These are phyloP conservation scores for Ephemerocybe angulata DNA, from an alignment of 768 basidiomycete genomes.

Conservation along the genomic window DNA sequence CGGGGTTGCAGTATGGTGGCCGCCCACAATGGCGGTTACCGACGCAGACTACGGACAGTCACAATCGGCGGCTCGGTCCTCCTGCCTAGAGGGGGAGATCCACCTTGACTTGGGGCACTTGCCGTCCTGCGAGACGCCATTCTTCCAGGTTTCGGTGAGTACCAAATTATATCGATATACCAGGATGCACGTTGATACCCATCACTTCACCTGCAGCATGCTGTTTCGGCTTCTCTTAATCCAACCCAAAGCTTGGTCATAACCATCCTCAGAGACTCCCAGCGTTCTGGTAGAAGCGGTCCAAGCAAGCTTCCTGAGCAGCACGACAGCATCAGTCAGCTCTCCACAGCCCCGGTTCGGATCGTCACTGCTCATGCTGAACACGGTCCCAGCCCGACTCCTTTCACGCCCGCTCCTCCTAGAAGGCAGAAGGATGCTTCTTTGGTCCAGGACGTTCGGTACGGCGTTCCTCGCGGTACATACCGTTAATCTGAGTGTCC, in stretches of 20 bases:
- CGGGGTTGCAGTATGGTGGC: constrained; percentile 6
- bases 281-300: neutral
- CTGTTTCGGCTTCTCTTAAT: neutral
- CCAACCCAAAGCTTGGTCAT: neutral
- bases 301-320: neutral
- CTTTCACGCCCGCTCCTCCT: neutral
- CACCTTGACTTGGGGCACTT: constrained; percentile 4
- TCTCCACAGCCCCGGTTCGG: neutral
- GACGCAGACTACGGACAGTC: neutral
- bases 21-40: neutral
- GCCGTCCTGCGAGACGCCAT: neutral
- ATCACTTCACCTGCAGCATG: neutral
- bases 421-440: neutral
- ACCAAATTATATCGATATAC: neutral
- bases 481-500: no score
- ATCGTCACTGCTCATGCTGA: neutral
- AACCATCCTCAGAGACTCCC: neutral
- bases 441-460: neutral
- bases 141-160: constrained; percentile 3
- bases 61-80: neutral
- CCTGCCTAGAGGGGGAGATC: constrained; percentile 5
- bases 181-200: neutral
- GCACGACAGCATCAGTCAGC: neutral
- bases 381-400: neutral
- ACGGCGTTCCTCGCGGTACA: neutral